These are phyloP conservation scores for Albophoma yamanashiensis DNA, from an alignment of 2,329 filamentous ascomycete species.

Conservation along the genomic window DNA sequence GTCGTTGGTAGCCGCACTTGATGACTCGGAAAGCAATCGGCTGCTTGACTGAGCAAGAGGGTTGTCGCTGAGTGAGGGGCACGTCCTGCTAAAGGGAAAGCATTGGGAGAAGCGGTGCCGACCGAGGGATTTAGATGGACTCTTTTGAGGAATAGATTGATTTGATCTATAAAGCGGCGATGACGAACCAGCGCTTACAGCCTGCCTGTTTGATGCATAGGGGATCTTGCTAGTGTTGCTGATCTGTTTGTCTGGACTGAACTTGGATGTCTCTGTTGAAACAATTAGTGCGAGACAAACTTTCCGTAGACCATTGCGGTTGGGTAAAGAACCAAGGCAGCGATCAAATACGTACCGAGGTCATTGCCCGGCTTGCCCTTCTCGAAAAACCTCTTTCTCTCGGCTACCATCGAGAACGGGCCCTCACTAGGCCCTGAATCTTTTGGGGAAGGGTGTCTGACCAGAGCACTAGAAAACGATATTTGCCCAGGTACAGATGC, in stretches of 20 bases:
- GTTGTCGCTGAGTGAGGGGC: neutral
- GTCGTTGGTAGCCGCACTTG: neutral
- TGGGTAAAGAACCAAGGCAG: neutral
- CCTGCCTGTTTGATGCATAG: neutral
- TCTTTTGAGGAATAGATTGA: neutral
- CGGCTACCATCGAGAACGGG: slow-evolving; percentile 10
- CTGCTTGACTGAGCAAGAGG: neutral
- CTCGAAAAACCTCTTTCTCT: slow-evolving; percentile 13
- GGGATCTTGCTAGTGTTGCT: too few relatives aligned
- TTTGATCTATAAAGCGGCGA: neutral
- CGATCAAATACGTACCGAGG: neutral
- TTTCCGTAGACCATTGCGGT: neutral
- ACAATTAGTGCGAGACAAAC: neutral
- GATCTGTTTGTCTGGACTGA: neutral
- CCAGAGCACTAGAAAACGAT: neutral
- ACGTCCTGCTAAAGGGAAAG: neutral
- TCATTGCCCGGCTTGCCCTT: neutral
- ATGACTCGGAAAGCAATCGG: neutral
- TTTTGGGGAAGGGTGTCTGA: neutral
- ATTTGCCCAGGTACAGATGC: neutral
- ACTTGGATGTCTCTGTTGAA: neutral
- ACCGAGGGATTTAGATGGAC: neutral
- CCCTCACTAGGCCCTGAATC: neutral
- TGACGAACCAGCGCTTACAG: neutral
- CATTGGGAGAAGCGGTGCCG: neutral